Conservation (phyloP, 192 early-diverging fungal species). For the Backusella australiensis region DNA sequence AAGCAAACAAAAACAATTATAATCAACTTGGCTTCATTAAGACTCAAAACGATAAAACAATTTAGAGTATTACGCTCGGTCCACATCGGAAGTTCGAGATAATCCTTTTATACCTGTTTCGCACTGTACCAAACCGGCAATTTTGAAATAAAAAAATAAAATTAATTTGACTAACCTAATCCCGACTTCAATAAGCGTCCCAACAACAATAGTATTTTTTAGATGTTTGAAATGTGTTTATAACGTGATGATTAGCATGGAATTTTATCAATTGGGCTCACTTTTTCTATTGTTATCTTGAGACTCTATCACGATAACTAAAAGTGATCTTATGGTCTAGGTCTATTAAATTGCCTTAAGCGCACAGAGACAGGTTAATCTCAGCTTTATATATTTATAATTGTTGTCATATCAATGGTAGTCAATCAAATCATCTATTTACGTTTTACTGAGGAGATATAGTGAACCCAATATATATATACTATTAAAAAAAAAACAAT, state of each 20-base stretch:
- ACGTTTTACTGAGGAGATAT: too few relatives aligned
- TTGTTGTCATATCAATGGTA: too few relatives aligned
- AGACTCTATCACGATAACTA: neutral
- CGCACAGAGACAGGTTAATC: too few relatives aligned
- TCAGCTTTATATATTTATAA: too few relatives aligned
- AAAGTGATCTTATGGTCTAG: neutral
- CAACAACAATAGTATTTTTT: neutral
- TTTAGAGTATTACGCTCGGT: conserved; percentile 29
- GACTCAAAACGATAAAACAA: neutral
- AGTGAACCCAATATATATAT: too few relatives aligned
- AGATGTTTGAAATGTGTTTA: neutral
- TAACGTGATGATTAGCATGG: neutral
- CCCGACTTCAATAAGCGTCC: neutral
- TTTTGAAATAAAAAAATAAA: neutral
- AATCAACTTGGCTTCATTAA: neutral
- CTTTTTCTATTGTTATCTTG: neutral
- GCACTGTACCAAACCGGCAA: neutral
- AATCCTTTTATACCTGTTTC: neutral
- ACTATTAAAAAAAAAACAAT: too few relatives aligned
- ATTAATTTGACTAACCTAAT: neutral
- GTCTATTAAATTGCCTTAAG: too few relatives aligned
- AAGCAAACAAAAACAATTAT: neutral
- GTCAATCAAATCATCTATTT: too few relatives aligned
- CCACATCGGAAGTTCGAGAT: conserved; percentile 22
- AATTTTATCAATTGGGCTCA: neutral